phyloP scores from a whole-genome alignment of 2,329 filamentous ascomycete genomes.

The Neopestalotiopsis sp. region DNA sequence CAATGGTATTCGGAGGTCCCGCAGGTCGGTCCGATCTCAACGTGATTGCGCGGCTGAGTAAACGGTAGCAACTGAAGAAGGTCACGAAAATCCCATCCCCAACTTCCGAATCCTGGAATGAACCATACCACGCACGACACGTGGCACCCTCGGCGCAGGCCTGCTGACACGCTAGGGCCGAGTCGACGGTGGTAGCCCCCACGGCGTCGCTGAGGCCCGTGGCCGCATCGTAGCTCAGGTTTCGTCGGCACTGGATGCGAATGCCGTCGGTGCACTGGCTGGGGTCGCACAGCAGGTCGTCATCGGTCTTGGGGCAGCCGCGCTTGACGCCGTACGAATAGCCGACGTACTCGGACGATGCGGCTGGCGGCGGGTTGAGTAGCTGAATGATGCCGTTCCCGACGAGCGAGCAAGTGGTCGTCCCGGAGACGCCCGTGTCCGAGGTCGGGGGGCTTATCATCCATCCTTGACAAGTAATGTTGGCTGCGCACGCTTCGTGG shows the following conservation, averaged over 20 bases:
- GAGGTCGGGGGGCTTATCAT: not conserved
- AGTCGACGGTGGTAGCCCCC: not conserved
- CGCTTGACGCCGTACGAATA: not conserved
- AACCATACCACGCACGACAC: not conserved
- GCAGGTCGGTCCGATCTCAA: not conserved
- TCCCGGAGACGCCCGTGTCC: too few species aligned
- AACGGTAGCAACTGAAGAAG: not conserved
- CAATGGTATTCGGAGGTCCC: not conserved
- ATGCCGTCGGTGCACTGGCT: not conserved
- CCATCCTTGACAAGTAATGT: not conserved
- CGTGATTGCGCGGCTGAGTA: not conserved
- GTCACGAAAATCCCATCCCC: not conserved
- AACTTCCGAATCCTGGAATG: not conserved
- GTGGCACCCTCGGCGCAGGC: not conserved
- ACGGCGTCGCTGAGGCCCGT: not conserved
- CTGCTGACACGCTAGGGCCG: not conserved
- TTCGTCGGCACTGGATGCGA: not conserved
- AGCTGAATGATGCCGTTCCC: not conserved
- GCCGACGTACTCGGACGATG: not conserved
- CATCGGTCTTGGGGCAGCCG: not conserved
- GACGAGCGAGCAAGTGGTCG: not conserved
- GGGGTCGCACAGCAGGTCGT: not conserved
- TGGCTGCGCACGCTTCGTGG: not conserved
- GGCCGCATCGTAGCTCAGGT: not conserved
- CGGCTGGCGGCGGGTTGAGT: not conserved